These are phyloP conservation scores for Hansenula lynferdii DNA, from an alignment of 1,139 yeast genomes.

Conservation along the genomic window DNA sequence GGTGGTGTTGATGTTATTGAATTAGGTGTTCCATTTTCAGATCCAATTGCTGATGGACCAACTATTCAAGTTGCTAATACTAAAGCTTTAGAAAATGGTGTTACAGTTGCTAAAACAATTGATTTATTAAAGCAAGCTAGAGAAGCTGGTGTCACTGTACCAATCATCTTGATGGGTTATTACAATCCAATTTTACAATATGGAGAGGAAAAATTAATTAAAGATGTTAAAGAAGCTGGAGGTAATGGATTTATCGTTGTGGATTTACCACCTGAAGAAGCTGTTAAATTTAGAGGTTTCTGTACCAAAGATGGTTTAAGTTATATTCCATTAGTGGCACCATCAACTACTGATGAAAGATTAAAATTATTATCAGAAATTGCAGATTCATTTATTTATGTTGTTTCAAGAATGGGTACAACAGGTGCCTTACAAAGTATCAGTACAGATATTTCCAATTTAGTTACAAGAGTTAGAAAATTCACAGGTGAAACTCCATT, in stretches of 20 bases:
- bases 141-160: constrained; percentile 76
- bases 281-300: constrained; percentile 72
- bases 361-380: constrained; percentile 70
- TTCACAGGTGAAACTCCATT: constrained; percentile 74
- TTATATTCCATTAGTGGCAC: constrained; percentile 92
- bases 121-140: constrained; percentile 76
- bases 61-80: constrained; percentile 87
- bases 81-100: constrained; percentile 74
- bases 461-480: constrained; percentile 72
- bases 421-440: constrained; percentile 82
- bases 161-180: constrained; percentile 94
- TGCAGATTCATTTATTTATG: constrained; percentile 94
- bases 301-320: constrained; percentile 70
- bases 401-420: constrained; percentile 96
- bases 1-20: constrained; percentile 97
- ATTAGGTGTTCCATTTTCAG: constrained; percentile 95
- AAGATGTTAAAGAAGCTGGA: constrained; percentile 79
- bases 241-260: constrained; percentile 94
- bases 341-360: constrained; percentile 90
- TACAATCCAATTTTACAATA: constrained; percentile 89
- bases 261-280: constrained; percentile 98
- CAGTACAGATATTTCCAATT: constrained; percentile 56
- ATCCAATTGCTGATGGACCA: constrained; percentile 98
- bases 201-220: constrained; percentile 80
- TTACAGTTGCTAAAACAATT: constrained; percentile 63